Evolutionary conservation across 176 grass and related monocot species (phyloP).

Genomic region (Hordeum vulgare): DNA sequence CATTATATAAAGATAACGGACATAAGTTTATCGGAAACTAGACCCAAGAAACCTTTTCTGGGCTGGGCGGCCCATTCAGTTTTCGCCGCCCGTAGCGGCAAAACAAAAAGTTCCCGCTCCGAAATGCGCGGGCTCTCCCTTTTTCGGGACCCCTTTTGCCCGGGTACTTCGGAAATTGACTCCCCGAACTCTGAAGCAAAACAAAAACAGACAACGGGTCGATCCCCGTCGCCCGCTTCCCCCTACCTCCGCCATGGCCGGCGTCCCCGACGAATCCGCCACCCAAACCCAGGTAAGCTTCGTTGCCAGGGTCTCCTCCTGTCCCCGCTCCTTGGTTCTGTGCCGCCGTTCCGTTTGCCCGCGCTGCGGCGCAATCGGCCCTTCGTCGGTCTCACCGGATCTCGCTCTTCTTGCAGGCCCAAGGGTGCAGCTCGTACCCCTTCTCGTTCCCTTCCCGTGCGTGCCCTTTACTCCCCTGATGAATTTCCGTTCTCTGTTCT

Average conservation of each 20-base stretch:
- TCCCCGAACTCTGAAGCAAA: too few species aligned
- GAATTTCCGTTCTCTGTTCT: neutral
- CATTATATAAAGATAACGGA: too few species aligned
- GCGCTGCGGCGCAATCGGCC: neutral
- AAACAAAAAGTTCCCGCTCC: too few species aligned
- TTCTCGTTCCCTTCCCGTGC: slow-evolving; percentile 57
- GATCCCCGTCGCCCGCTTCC: too few species aligned
- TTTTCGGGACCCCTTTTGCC: too few species aligned
- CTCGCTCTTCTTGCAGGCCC: slow-evolving; percentile 26
- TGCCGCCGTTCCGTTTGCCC: neutral
- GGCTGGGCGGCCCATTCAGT: too few species aligned
- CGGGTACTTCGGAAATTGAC: too few species aligned
- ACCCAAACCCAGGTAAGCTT: slow-evolving; percentile 9
- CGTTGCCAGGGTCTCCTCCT: neutral
- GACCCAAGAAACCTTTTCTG: too few species aligned
- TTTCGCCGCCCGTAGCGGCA: too few species aligned
- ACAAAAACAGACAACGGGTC: too few species aligned
- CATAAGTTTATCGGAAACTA: too few species aligned
- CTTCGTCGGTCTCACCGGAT: neutral
- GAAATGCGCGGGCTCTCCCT: too few species aligned
- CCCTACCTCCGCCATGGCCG: slow-evolving; percentile 12
- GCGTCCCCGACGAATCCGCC: neutral
- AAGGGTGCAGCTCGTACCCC: slow-evolving; percentile 9
- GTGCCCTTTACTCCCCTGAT: neutral
- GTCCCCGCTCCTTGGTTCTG: neutral